Base-by-base conservation (phyloP, 108 stramenopile genomes). In the Skeletonema grethae region DNA sequence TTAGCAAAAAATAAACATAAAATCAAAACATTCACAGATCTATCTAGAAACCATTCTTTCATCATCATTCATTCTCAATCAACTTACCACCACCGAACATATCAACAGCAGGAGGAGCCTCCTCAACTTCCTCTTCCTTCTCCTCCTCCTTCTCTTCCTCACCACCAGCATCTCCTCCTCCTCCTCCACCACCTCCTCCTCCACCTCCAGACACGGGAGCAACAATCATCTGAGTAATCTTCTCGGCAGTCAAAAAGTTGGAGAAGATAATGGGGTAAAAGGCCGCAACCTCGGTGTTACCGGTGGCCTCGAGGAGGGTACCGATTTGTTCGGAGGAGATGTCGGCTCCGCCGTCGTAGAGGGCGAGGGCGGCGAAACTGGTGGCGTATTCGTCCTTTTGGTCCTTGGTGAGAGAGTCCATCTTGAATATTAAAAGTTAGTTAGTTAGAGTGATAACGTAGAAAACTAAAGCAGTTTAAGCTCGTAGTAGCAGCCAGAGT, bases 241-340 rank as follows among this genome's bases (percentile, higher is more conserved):
- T 95, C 41, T 88, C 88, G 9, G 88, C 82, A 39, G 82, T 80
- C 63, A 96, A 77, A 86, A 84, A 97, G 80, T 93, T 91, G 41
- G 96, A 71, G 68, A 96, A 96, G 71, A 98, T 94, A 69, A 95
- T 95, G 63, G 97, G 97, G 89, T 95, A 96, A 80, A 95, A 98
- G 35, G 93, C 87, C 65, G 96, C 94, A 13, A 98, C 97, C 63
- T 97, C 96, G 2, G 79, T 89, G 82, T 97, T 97, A 31, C 95
- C 94, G 50, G 97, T 98, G 22, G 97, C 96, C 72, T 85, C 84
- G 50, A 98, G 86, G 48, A 98, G 85, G 46, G 86, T 76, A 58
- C 70, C 86, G 86, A 98, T 91, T 82, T 95, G 92, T 63, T 94
- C 95, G 36, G 90, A 89, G 57, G 89, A 77, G 75, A 98, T 84